Conservation (phyloP, 2,329 filamentous ascomycete species). For the Calonectria pseudoreteaudii region DNA sequence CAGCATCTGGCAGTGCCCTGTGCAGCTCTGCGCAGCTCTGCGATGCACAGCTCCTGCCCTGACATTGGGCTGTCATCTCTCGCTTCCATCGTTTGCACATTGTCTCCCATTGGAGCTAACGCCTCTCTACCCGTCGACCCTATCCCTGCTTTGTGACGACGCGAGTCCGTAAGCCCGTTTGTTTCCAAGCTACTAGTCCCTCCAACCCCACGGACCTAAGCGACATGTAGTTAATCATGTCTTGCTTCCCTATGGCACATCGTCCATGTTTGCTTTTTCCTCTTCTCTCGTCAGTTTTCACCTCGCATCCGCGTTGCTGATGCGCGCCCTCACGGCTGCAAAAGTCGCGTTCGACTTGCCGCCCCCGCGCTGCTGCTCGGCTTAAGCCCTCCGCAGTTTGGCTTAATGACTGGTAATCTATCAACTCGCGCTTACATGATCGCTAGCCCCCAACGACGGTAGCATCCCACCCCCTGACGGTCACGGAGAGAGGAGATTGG, state of each 20-base stretch:
- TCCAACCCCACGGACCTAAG: constrained; percentile 25
- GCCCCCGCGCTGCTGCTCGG: not conserved
- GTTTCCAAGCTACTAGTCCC: constrained; percentile 8
- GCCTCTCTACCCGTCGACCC: not conserved
- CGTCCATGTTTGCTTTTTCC: constrained; percentile 29
- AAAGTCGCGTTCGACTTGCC: constrained; percentile 8
- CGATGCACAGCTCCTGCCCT: not conserved
- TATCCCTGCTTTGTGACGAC: not conserved
- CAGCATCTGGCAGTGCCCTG: not conserved
- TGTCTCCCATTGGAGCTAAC: not conserved
- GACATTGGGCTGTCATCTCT: not conserved
- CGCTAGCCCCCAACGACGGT: not conserved
- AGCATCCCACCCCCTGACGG: not conserved
- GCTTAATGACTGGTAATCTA: constrained; percentile 24
- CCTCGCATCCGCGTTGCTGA: constrained; percentile 15
- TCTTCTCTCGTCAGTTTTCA: constrained; percentile 24
- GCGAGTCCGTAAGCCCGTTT: constrained; percentile 12
- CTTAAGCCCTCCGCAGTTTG: not conserved
- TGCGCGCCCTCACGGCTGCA: constrained; percentile 21
- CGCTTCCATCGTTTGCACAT: not conserved
- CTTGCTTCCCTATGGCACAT: constrained; percentile 26
- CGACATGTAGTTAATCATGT: constrained; percentile 31
- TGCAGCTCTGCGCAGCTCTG: not conserved
- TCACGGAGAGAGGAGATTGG: not conserved
- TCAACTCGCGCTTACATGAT: constrained; percentile 12